These are phyloP conservation scores for Leptodermis oblonga DNA, from an alignment of 257 asterid species.

Conservation along the genomic window DNA sequence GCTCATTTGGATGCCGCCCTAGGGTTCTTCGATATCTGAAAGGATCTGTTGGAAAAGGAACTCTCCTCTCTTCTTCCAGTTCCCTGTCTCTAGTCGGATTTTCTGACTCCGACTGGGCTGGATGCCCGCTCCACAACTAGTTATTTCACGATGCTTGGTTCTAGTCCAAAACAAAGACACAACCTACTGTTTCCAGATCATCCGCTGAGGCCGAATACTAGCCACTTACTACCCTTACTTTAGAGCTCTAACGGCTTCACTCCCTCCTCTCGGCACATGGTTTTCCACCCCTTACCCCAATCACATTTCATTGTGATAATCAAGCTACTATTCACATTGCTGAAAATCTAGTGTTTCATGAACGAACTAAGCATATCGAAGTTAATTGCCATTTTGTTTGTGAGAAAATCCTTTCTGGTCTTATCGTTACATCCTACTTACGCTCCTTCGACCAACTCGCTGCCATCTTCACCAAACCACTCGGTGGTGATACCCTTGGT, in stretches of 20 bases:
- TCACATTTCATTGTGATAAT: background rate
- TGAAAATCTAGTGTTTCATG: background rate
- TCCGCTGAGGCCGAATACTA: background rate
- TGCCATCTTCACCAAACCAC: background rate
- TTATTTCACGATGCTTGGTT: background rate
- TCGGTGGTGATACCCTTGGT: too few species aligned
- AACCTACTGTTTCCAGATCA: background rate
- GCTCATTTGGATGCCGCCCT: background rate
- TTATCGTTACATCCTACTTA: background rate
- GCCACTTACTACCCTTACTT: background rate
- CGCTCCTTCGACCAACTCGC: background rate
- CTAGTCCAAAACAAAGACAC: background rate
- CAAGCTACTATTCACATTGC: background rate
- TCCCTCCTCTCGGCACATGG: background rate
- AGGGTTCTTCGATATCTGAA: background rate
- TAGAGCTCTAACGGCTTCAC: background rate
- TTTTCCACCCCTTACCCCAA: background rate
- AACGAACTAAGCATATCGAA: too few species aligned
- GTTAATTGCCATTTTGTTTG: too few species aligned
- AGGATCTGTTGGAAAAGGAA: background rate
- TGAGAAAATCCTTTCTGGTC: background rate
- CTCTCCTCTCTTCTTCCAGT: background rate
- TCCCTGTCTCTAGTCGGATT: background rate
- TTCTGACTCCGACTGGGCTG: background rate
- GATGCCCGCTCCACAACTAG: background rate